Evolutionary conservation across 495 filamentous ascomycete genomes (phyloP), one percentile per base, ranked within the genome.

Genomic region (Penicillium goetzii): DNA sequence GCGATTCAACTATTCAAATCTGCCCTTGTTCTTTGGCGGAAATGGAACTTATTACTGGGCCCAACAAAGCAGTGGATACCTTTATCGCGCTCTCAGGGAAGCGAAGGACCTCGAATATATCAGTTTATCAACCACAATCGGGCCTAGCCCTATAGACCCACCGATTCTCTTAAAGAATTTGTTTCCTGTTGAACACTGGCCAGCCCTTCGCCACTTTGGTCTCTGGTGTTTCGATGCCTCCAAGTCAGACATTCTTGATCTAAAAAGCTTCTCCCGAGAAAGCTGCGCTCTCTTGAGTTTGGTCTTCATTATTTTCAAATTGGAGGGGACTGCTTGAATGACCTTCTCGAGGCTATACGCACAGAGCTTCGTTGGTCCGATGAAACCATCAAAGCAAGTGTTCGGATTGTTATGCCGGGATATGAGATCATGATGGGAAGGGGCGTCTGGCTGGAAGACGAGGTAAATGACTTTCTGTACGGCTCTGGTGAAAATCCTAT

Each of bases 401-500:
- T 43, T 43, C 17, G n/a, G 17, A 43, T 43, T 43, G 17, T 43
- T 43, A 19, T 43, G 17, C 40, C n/a, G 40, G 40, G 40, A 43
- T 43, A 43, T 43, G 40, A 43, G 17, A 19, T 9, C n/a, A 43
- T 43, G 40, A 43, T 43, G 0, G n/a, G n/a, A 43, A 43, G 40
- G 40, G 40, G 40, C 32, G 17, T 45, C 6, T 21, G 47, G 25
- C 59, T 66, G 50, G n/a, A 56, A 60, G 59, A 56, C 28, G 64
- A 66, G 33, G 59, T 62, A 12, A 25, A 49, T 47, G 62, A 7
- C 55, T 66, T 66, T 66, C 51, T 66, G 30, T 66, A 66, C 41
- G 59, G 38, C 59, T 62, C 59, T 66, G 59, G 59, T 32, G 59
- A 62, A 56, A 66, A 32, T 62, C 64, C 56, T 41, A 2, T 50